A percentile compares a stretch with the other conserved stretches of the same genome.
These are phyloP conservation scores for Colletotrichum siamense DNA, from an alignment of 2,329 filamentous ascomycete species.

Conservation along the genomic window DNA sequence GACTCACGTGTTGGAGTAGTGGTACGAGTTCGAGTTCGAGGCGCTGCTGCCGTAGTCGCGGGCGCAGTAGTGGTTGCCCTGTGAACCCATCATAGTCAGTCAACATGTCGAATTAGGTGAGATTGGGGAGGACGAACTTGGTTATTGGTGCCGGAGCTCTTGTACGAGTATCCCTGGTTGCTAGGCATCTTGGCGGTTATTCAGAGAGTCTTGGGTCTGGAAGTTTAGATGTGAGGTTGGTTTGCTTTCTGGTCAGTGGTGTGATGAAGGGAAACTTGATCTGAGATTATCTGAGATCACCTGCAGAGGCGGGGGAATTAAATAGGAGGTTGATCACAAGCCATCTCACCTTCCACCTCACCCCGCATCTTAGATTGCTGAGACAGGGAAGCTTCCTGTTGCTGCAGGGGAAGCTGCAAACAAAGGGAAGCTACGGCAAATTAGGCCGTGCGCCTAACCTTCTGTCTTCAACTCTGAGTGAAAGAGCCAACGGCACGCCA, in stretches of 20 bases:
- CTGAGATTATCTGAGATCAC: no score
- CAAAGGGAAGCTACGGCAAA: neutral
- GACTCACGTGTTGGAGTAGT: slow-evolving; percentile 69
- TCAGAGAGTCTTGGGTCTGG: neutral
- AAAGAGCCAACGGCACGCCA: neutral
- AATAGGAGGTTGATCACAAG: neutral
- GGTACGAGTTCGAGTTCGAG: slow-evolving; percentile 64
- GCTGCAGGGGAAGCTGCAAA: neutral
- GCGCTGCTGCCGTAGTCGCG: slow-evolving; percentile 66
- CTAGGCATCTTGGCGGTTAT: slow-evolving; percentile 19
- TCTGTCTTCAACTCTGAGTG: neutral
- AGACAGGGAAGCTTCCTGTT: neutral
- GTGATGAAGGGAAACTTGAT: neutral
- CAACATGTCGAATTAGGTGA: neutral
- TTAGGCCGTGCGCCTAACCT: neutral
- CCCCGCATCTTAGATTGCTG: neutral
- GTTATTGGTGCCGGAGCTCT: slow-evolving; percentile 65
- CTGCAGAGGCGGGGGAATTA: neutral
- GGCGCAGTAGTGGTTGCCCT: slow-evolving; percentile 74
- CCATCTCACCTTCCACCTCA: neutral
- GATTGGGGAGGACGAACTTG: slow-evolving; percentile 49
- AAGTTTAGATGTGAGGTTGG: neutral
- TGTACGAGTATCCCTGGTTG: slow-evolving; percentile 43
- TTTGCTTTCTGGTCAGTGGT: neutral
- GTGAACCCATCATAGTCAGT: neutral